These are phyloP conservation scores for Cyanidiococcus yangmingshanensis DNA, from an alignment of 23 red algal genomes.

Conservation along the genomic window DNA sequence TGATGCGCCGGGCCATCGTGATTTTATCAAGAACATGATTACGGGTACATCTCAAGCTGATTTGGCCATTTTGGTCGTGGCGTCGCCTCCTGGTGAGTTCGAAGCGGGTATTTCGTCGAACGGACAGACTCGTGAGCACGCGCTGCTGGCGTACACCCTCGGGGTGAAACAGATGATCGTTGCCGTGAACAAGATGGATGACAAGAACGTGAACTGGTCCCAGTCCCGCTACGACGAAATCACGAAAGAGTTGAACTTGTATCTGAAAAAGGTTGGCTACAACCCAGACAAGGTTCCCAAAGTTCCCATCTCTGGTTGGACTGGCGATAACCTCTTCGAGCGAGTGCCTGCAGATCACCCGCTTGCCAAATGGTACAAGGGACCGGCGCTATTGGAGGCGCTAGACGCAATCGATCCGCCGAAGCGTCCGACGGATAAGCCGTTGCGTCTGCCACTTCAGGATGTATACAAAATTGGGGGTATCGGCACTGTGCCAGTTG, in stretches of 20 bases:
- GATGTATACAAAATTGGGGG: conserved; percentile 99
- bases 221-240: conserved; percentile 67
- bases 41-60: conserved; percentile 71
- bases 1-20: conserved; percentile 92
- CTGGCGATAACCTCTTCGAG: conserved; percentile 76
- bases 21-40: conserved; percentile 94
- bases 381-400: conserved; percentile 49
- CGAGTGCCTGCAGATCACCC: conserved; percentile 27
- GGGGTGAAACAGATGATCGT: conserved; percentile 64
- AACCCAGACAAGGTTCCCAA: conserved; percentile 57
- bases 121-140: conserved; percentile 89
- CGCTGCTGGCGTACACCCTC: conserved; percentile 55
- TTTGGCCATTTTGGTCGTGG: conserved; percentile 81
- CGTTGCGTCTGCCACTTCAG: conserved; percentile 82
- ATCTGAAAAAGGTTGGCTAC: conserved; percentile 73
- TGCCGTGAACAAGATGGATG: conserved; percentile 94
- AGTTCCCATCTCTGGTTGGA: conserved; percentile 55
- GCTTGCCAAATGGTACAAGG: conserved; percentile 81
- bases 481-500: conserved; percentile 90
- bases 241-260: conserved; percentile 47
- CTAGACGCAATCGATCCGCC: conserved; percentile 45
- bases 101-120: conserved; percentile 80
- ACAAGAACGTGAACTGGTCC: conserved; percentile 55
- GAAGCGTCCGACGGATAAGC: conserved; percentile 33
- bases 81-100: conserved; percentile 78